phyloP scores from a whole-genome alignment of 1,139 yeast species.

The Candida gigantensis region DNA sequence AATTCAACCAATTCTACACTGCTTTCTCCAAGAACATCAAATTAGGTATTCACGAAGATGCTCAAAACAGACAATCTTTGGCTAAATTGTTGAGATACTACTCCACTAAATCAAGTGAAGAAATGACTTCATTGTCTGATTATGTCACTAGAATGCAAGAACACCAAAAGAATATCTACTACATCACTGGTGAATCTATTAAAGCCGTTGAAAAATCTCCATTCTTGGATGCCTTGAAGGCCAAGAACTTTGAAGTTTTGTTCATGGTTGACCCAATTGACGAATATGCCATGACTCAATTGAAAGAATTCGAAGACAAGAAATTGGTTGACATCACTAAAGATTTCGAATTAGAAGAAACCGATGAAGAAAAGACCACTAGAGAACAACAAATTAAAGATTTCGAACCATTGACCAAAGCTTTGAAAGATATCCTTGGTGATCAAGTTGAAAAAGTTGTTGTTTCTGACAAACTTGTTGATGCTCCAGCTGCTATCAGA shows the following conservation, averaged over 20 bases:
- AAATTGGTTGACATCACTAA: slow-evolving; percentile 97
- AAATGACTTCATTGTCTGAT: slow-evolving; percentile 91
- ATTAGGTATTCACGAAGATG: slow-evolving; percentile 98
- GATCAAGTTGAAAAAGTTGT: slow-evolving; percentile 99
- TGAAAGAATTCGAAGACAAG: slow-evolving; percentile 99
- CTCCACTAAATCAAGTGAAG: slow-evolving; percentile 95
- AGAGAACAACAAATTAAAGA: slow-evolving; percentile 94
- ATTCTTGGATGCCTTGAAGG: slow-evolving; percentile 98
- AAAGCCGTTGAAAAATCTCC: slow-evolving; percentile 99
- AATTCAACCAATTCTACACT: slow-evolving; percentile 96
- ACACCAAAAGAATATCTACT: slow-evolving; percentile 99
- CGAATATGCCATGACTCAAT: slow-evolving; percentile 98
- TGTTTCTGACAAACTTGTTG: slow-evolving; percentile 95
- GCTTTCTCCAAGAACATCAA: slow-evolving; percentile 98
- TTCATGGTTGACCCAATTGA: slow-evolving; percentile 99
- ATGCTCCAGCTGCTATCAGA: slow-evolving; percentile 99
- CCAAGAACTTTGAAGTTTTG: slow-evolving; percentile 96
- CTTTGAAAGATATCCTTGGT: slow-evolving; percentile 95
- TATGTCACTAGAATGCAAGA: slow-evolving; percentile 99
- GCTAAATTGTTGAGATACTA: slow-evolving; percentile 96
- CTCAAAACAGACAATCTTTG: slow-evolving; percentile 94
- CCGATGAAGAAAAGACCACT: slow-evolving; percentile 93
- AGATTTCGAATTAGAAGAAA: slow-evolving; percentile 98
- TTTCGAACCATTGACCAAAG: slow-evolving; percentile 91
- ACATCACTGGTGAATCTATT: slow-evolving; percentile 97